These are phyloP conservation scores for Scedosporium dehoogii DNA, from an alignment of 2,329 filamentous ascomycete species.

Conservation along the genomic window DNA sequence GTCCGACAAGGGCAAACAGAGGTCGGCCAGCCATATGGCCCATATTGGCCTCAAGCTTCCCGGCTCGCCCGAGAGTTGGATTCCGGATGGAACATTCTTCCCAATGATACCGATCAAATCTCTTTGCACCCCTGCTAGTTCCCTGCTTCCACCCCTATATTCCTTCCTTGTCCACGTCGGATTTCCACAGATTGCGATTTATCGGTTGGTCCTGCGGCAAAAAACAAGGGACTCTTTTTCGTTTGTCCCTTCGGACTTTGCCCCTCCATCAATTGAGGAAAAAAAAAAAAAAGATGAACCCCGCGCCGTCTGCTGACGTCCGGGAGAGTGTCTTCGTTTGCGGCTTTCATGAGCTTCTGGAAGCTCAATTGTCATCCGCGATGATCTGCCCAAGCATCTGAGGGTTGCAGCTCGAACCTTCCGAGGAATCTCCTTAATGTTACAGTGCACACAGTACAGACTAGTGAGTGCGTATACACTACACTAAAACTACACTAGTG, in stretches of 20 bases:
- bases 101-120: neutral
- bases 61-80: neutral
- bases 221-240: neutral
- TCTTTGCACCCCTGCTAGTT: neutral
- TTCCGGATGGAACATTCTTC: neutral
- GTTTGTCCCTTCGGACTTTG: neutral
- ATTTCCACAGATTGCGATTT: neutral
- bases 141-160: neutral
- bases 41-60: neutral
- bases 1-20: neutral
- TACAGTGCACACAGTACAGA: neutral
- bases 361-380: neutral
- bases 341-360: neutral
- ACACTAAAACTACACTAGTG: too few species aligned
- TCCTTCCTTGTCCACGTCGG: neutral
- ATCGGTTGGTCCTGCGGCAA: neutral
- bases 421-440: neutral
- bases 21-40: too few species aligned
- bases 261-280: neutral
- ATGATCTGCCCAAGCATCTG: too few species aligned
- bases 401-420: too few species aligned
- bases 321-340: too few species aligned
- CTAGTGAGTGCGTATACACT: neutral
- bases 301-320: neutral
- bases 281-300: neutral